These are phyloP conservation scores for Penicillium sp. DNA, from an alignment of 2,329 filamentous ascomycete species.

Conservation along the genomic window DNA sequence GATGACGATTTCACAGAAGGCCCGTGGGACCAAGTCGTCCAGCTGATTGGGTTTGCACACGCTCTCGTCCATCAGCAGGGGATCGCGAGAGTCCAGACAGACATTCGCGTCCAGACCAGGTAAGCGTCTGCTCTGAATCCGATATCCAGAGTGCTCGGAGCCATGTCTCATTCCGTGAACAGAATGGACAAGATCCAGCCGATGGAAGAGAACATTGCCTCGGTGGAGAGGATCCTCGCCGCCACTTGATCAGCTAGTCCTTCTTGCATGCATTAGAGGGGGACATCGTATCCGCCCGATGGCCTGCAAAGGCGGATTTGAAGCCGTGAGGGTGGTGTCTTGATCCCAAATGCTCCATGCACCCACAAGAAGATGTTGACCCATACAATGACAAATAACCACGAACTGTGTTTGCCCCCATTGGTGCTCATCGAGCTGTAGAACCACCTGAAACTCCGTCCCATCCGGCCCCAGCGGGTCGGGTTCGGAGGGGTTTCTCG, in stretches of 20 bases:
- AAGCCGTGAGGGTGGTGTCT: background rate
- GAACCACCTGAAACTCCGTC: conserved; percentile 7
- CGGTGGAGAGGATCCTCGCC: conserved; percentile 45
- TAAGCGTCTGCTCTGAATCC: conserved; percentile 34
- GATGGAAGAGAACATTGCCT: conserved; percentile 68
- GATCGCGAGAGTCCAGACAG: conserved; percentile 75
- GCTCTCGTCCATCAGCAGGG: conserved; percentile 68
- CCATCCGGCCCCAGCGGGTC: conserved; percentile 3
- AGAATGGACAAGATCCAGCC: conserved; percentile 79
- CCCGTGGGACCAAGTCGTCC: conserved; percentile 79
- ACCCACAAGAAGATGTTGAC: conserved; percentile 1
- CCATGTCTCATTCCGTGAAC: conserved; percentile 1
- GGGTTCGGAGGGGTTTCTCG: conserved; percentile 5
- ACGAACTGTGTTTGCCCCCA: background rate
- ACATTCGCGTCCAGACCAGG: conserved; percentile 76
- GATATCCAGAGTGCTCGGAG: conserved; percentile 1
- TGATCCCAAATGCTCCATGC: background rate
- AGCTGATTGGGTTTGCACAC: conserved; percentile 74
- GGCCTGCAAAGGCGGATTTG: background rate
- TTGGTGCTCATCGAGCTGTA: background rate
- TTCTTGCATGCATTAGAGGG: background rate
- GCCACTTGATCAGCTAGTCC: background rate
- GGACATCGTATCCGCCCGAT: background rate
- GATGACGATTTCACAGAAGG: conserved; percentile 60
- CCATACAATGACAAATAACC: conserved; percentile 12